A percentile compares a stretch with the other conserved stretches of the same genome.
Conservation (phyloP, 192 early-diverging fungal genomes). For the Linnemannia hyalina region DNA sequence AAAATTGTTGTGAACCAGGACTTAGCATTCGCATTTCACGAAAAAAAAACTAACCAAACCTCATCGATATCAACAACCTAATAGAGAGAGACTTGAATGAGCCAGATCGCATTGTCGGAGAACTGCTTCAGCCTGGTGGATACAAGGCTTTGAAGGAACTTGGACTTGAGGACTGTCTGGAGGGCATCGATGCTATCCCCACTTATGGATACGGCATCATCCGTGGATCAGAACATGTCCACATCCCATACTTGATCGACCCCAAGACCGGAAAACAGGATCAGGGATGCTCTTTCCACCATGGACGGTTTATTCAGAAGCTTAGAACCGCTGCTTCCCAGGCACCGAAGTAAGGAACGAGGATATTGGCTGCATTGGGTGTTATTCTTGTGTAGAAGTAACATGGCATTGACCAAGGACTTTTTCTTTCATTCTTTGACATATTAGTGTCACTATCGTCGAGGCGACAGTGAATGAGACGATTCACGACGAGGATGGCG, state of each 20-base stretch:
- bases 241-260: constrained; percentile 79
- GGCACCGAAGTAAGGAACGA: constrained; percentile 63
- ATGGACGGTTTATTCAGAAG: constrained; percentile 93
- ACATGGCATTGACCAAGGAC: neutral
- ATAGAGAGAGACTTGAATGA: constrained; percentile 91
- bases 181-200: constrained; percentile 87
- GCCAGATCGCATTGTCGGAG: constrained; percentile 98
- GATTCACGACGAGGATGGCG: constrained; percentile 62
- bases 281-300: constrained; percentile 90
- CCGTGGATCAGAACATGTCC: constrained; percentile 69
- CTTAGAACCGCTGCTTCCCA: constrained; percentile 76
- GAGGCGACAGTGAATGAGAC: constrained; percentile 84
- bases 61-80: constrained; percentile 2
- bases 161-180: constrained; percentile 83
- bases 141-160: constrained; percentile 83
- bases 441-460: constrained; percentile 75
- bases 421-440: neutral
- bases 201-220: constrained; percentile 91
- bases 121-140: constrained; percentile 96
- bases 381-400: neutral
- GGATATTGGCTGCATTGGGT: neutral
- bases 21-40: neutral
- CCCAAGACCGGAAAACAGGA: constrained; percentile 61
- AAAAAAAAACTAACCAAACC: neutral
- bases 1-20: neutral